phyloP scores from a whole-genome alignment of 129 eudicot genomes.

The Artemisia tridentata region DNA sequence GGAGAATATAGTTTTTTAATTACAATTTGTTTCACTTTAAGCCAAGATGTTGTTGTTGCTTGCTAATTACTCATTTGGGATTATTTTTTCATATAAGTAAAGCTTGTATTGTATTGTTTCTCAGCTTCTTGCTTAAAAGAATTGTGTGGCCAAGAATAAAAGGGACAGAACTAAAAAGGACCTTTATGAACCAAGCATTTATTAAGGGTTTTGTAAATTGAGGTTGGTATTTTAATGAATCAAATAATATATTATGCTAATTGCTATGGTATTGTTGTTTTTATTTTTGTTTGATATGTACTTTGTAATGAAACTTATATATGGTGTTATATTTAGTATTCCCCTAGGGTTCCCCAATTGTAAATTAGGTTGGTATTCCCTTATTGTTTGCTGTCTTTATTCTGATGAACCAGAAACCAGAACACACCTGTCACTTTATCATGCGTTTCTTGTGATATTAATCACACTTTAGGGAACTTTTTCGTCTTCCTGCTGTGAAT shows the following conservation, averaged over 20 bases:
- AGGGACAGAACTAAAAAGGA: constrained; percentile 11
- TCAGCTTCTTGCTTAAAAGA: constrained; percentile 33
- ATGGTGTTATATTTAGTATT: not conserved
- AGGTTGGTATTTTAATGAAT: constrained; percentile 6
- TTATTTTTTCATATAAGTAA: not conserved
- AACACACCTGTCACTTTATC: constrained; percentile 31
- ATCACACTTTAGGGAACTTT: constrained; percentile 20
- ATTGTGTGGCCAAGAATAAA: constrained; percentile 31
- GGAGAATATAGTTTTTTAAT: not conserved
- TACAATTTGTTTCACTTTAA: constrained; percentile 20
- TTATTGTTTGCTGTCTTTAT: constrained; percentile 25
- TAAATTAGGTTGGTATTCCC: too few species aligned
- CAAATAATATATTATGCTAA: not conserved
- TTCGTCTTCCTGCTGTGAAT: constrained; percentile 11
- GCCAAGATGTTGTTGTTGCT: constrained; percentile 29
- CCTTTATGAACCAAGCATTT: constrained; percentile 27
- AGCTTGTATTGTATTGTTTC: constrained; percentile 14
- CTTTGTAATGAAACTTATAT: constrained; percentile 11
- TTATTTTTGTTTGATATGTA: not conserved
- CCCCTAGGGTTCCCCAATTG: too few species aligned
- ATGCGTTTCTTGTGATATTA: constrained; percentile 52
- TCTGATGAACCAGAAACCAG: constrained; percentile 23
- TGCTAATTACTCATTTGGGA: constrained; percentile 28
- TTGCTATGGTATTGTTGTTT: not conserved
- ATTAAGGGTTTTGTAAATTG: constrained; percentile 20